Evolutionary conservation across 352 stramenopile genomes (phyloP), one percentile per base, ranked within the genome.

Genomic region (Globisporangium perplexum): DNA sequence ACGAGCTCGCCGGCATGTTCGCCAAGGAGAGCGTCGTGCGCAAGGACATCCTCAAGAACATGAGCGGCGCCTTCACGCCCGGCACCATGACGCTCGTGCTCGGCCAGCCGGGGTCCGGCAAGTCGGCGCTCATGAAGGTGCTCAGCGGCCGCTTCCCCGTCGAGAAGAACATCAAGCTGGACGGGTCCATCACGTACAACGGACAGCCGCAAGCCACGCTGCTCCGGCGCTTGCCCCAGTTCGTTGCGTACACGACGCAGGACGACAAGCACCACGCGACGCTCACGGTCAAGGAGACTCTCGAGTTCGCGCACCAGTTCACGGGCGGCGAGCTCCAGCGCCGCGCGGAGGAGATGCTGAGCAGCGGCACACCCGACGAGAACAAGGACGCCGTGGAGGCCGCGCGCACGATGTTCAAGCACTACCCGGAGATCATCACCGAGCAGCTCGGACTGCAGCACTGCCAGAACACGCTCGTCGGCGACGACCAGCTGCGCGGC

Each of bases 261-360:
- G 55, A 62, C 23, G 88, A 96, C 66, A 97, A 65, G 96, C 88
- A 33, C 76, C 96, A 92, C 97, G 60, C 74, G 3, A 66, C 38
- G n/a, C 53, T 85, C 4, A 83, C 74, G 0, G 74, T 83, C 8
- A 63, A 71, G 51, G 74, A 86, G 55, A 86, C 74, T 20, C 60
- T 84, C 0, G 53, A 75, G 44, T 84, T 80, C 46, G 68, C 74
- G 0, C 60, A 78, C 58, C 31, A 35, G 6, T 75, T 71, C 42
- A 69, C 50, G 26, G 66, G 69, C 3, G 60, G 56, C 8, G 59
- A 77, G 41, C 17, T 77, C 11, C 12, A 20, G 4, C 49, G 50
- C 0, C 39, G 50, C n/a, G 39, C 18, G 2, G 38, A 56, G 2
- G 39, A 48, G 28, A 54, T 71, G 59, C 60, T 90, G 33, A 63